These are phyloP conservation scores for Aleurites moluccanus DNA, from an alignment of 441 rosid species.

Conservation along the genomic window DNA sequence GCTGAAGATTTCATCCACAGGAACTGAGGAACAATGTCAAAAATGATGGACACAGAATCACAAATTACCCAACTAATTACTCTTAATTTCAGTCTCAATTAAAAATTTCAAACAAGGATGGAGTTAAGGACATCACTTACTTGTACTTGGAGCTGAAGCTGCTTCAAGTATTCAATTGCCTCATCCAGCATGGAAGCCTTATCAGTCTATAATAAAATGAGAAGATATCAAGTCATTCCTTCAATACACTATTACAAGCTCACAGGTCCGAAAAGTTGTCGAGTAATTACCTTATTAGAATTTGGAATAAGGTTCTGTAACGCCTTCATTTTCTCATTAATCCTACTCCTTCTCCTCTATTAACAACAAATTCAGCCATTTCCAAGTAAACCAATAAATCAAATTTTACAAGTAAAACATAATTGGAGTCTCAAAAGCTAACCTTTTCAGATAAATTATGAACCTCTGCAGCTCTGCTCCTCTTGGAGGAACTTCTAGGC, in stretches of 20 bases:
- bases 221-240: constrained; percentile 3
- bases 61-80: not conserved
- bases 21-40: not conserved
- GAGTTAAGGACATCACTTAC: constrained; percentile 30
- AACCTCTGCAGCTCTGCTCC: constrained; percentile 79
- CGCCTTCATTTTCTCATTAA: constrained; percentile 96
- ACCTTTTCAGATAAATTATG: constrained; percentile 81
- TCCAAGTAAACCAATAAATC: not conserved
- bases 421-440: not conserved
- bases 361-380: constrained; percentile 15
- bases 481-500: constrained; percentile 58
- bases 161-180: constrained; percentile 79
- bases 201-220: constrained; percentile 52
- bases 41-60: not conserved
- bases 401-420: not conserved
- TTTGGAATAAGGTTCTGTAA: constrained; percentile 88
- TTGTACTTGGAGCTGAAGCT: constrained; percentile 90
- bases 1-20: not conserved
- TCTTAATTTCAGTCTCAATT: not conserved
- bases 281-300: constrained; percentile 72
- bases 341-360: constrained; percentile 90
- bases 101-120: not conserved
- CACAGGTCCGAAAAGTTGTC: not conserved
- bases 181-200: constrained; percentile 93
- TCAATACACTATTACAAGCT: not conserved